Conservation (phyloP, 305 asterid species). For the Rubia occidens region DNA sequence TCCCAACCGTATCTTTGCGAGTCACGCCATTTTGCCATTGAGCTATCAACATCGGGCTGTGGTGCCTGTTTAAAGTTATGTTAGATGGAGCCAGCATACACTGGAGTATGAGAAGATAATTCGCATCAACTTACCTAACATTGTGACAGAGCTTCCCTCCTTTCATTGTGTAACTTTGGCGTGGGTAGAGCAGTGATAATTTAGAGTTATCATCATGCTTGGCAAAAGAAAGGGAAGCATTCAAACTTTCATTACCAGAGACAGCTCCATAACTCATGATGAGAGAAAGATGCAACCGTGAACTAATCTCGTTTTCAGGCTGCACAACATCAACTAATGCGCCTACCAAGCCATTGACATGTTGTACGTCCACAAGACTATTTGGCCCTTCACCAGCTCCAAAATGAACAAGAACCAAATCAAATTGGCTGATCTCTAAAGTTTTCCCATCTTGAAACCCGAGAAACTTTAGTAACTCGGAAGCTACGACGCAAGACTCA, state of each 20-base stretch:
- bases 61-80: conserved; percentile 33
- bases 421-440: conserved; percentile 41
- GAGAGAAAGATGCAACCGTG: conserved; percentile 58
- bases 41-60: conserved; percentile 68
- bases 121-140: conserved; percentile 43
- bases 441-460: conserved; percentile 66
- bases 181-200: conserved; percentile 42
- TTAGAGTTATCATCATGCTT: conserved; percentile 24
- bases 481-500: conserved; percentile 24
- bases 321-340: conserved; percentile 28
- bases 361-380: conserved; percentile 33
- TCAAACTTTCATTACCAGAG: conserved; percentile 28
- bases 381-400: conserved; percentile 37
- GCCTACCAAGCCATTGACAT: conserved; percentile 49
- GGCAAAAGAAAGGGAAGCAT: conserved; percentile 25
- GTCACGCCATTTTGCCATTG: conserved; percentile 88
- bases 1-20: conserved; percentile 63
- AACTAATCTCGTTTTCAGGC: conserved; percentile 36
- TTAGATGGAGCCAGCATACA: conserved; percentile 10
- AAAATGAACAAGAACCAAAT: conserved; percentile 50
- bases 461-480: conserved; percentile 49
- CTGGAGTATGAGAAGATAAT: not conserved
- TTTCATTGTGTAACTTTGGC: conserved; percentile 76
- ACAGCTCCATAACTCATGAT: conserved; percentile 61
- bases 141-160: conserved; percentile 59